Evolutionary conservation across 495 filamentous ascomycete genomes (phyloP), one percentile per base, ranked within the genome.

Genomic region (Rostrohypoxylon terebratum): DNA sequence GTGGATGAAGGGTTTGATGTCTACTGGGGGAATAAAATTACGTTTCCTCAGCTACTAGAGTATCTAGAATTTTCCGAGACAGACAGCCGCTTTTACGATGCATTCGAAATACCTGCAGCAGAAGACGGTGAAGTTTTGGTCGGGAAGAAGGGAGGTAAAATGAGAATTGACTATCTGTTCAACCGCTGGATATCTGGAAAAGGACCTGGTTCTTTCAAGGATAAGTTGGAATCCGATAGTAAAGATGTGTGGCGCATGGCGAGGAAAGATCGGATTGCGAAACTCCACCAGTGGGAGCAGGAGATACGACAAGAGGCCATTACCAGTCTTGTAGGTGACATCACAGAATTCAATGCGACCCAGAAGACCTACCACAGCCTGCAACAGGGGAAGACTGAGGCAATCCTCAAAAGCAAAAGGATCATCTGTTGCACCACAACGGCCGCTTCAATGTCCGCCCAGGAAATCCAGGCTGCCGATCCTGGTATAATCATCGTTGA

Each of bases 341-440:
- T 79, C 0, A 36, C 75, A 0, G 63, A 82, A 4, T 87, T 84
- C 66, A 84, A 89, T 73, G 63, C 80, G 0, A 76, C 66, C 9
- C 78, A 87, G 31, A 74, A 77, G 2, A 63, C 79, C 10, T 55
- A 90, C 0, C 76, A 80, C 1, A 65, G 75, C 0, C 54, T 87
- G 0, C 81, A 81, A n/a, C 77, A 78, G 5, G 81, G 90, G 53
- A 85, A 77, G 47, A 81, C 82, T 18, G 77, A 80, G 3, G 38
- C 81, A 0, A 82, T 87, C 6, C 71, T 94, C 9, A 72, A 78
- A 31, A 60, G 67, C 0, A 93, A 91, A 71, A 80, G 84, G 6
- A 86, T 96, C 18, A 90, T 96, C 47, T 91, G 84, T 0, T 93
- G 90, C 72, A 95, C 92, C 1, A 94, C 92, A 0, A 94, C 90